phyloP scores from a whole-genome alignment of 345 rosid genomes.

The Brassica juncea region DNA sequence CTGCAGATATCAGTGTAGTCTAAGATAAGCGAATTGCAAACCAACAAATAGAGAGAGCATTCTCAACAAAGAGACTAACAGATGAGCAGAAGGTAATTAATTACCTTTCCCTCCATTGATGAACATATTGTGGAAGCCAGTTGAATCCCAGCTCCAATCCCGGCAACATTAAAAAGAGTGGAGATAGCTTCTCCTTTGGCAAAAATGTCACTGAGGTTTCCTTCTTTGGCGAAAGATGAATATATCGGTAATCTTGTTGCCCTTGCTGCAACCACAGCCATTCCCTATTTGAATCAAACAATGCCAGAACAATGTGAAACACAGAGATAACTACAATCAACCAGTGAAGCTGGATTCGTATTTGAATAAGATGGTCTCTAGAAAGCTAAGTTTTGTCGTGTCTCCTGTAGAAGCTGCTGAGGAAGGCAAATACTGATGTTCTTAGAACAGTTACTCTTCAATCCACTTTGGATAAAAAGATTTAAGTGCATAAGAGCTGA shows the following conservation, averaged over 20 bases:
- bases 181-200: constrained; percentile 99
- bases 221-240: constrained; percentile 97
- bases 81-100: not conserved
- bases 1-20: constrained; percentile 49
- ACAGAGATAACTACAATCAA: constrained; percentile 10
- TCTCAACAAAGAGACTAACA: not conserved
- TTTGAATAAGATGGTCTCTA: not conserved
- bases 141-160: constrained; percentile 79
- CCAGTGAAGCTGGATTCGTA: constrained; percentile 2
- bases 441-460: constrained; percentile 3
- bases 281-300: constrained; percentile 60
- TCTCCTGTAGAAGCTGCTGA: not conserved
- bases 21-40: constrained; percentile 4
- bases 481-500: not conserved
- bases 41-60: not conserved
- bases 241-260: constrained; percentile 93
- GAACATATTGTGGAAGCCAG: constrained; percentile 91
- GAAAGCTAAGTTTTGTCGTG: not conserved
- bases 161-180: constrained; percentile 84
- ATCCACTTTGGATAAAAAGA: not conserved
- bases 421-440: not conserved
- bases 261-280: constrained; percentile 97
- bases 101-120: constrained; percentile 88
- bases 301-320: constrained; percentile 10
- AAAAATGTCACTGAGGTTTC: constrained; percentile 93